Base-by-base conservation (phyloP, 2,329 filamentous ascomycete genomes). In the Ilyonectria sp. region DNA sequence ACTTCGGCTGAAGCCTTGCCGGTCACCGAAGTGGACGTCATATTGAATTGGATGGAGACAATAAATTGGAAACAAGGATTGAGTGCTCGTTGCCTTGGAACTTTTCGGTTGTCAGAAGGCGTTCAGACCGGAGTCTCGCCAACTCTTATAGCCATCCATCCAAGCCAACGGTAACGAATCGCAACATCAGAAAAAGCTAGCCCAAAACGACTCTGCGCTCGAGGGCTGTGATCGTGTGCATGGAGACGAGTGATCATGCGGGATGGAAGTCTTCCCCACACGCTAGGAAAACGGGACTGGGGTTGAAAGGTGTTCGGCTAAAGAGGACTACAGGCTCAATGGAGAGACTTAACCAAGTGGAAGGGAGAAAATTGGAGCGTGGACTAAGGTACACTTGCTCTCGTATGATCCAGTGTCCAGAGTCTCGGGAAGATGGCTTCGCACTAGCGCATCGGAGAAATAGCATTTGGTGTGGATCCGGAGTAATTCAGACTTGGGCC, bases 181-280 rank as follows among this genome's bases (percentile, higher is more conserved):
- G 40, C 15, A 21, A 17, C 13, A 19, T n/a, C 4, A 26, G 13
- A 7, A 49, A 11, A 49, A 49, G n/a, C 11, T 40, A 59, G 19
- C 11, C 44, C 21, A 40, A 37, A 53, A 47, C 21, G 37, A 50
- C 50, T 47, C 50, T 31, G 15, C 19, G 23, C 6, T 37, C 17
- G n/a, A 44, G 54, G 46, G 4, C 50, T 10, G 19, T 8, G 49
- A 54, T 54, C 37, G 26, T n/a, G 31, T 35, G 19, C n/a, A 15
- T 57, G 37, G 21, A 8, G 26, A 23, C 9, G 17, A 40, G 26
- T 19, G 59, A 29, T 55, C 40, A 61, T 61, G 59, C 19, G 49
- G 50, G 50, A 47, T 13, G 19, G 46, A 13, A 57, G 49, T n/a
- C 59, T 61, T 61, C 50, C 47, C 49, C 50, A 49, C 59, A 54